Percentiles rank a stretch among this genome's conserved stretches.
Evolutionary conservation across 2,329 filamentous ascomycete species (phyloP).

Genomic region (Xylariaceae sp.): DNA sequence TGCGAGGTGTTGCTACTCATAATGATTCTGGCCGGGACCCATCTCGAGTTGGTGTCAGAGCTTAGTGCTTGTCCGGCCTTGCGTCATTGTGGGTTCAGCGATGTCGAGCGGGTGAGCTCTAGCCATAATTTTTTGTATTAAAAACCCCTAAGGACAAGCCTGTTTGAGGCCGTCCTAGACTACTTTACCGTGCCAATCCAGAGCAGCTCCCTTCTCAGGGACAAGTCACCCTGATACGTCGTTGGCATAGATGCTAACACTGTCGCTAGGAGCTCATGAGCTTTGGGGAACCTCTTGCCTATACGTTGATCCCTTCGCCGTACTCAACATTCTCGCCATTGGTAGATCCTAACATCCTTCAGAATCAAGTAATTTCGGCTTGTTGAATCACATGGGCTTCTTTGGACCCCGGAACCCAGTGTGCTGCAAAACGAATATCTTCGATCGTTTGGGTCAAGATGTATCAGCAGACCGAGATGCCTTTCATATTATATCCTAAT

Average conservation of each 20-base stretch:
- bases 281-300: conserved; percentile 27
- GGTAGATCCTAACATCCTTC: conserved; percentile 31
- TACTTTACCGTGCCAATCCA: conserved; percentile 20
- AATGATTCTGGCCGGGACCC: conserved; percentile 68
- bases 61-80: conserved; percentile 80
- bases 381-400: conserved; percentile 32
- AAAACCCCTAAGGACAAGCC: conserved; percentile 20
- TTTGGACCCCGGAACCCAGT: conserved; percentile 30
- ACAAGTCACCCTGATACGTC: conserved; percentile 35
- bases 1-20: conserved; percentile 27
- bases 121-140: conserved; percentile 35
- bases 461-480: conserved; percentile 33
- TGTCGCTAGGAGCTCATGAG: conserved; percentile 20
- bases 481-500: conserved; percentile 34
- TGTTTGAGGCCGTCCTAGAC: conserved; percentile 31
- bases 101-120: conserved; percentile 17
- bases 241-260: conserved; percentile 25
- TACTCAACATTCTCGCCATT: conserved; percentile 36
- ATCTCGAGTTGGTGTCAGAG: conserved; percentile 94
- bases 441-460: conserved; percentile 30
- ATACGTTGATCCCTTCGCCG: conserved; percentile 30
- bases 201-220: conserved; percentile 39
- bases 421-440: conserved; percentile 29
- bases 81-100: conserved; percentile 35
- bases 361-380: conserved; percentile 28